Percentiles rank a stretch among this genome's conserved stretches.
phyloP scores from a whole-genome alignment of 1,284 basidiomycete genomes.

The Puccinia polysora region DNA sequence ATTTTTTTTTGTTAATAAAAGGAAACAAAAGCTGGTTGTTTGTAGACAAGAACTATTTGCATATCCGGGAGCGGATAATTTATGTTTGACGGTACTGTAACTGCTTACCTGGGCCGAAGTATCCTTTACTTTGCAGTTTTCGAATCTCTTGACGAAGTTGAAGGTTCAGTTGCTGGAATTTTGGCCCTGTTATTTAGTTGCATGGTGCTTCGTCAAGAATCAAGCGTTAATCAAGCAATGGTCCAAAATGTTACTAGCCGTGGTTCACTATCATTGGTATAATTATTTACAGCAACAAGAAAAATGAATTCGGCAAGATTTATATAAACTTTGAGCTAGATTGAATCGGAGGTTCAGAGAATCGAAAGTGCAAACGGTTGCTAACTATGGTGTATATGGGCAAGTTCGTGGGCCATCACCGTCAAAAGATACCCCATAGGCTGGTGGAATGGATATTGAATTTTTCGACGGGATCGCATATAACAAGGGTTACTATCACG shows the following conservation, averaged over 20 bases:
- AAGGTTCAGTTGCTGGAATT: slow-evolving; percentile 29
- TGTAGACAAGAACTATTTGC: neutral
- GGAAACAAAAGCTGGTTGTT: neutral
- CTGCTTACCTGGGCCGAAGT: slow-evolving; percentile 33
- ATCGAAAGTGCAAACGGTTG: neutral
- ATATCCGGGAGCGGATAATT: neutral
- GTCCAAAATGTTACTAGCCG: neutral
- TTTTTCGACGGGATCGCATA: neutral
- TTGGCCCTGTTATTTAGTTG: slow-evolving; percentile 27
- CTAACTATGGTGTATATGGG: slow-evolving; percentile 40
- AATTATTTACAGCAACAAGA: neutral
- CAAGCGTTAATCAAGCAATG: neutral
- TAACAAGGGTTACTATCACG: slow-evolving; percentile 30
- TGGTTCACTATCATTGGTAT: slow-evolving; percentile 9
- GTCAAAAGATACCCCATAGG: slow-evolving; percentile 32
- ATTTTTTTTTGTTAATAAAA: neutral
- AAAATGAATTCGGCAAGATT: neutral
- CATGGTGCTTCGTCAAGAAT: neutral
- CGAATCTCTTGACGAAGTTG: slow-evolving; percentile 25
- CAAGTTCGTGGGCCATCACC: slow-evolving; percentile 38
- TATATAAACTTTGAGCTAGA: too few species aligned
- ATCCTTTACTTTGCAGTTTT: slow-evolving; percentile 21
- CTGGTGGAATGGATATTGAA: neutral
- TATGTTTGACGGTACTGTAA: too few species aligned
- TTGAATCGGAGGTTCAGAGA: too few species aligned